phyloP scores from a whole-genome alignment of 1,284 basidiomycete species.

The Ceratorhiza oryzae-sativae region DNA sequence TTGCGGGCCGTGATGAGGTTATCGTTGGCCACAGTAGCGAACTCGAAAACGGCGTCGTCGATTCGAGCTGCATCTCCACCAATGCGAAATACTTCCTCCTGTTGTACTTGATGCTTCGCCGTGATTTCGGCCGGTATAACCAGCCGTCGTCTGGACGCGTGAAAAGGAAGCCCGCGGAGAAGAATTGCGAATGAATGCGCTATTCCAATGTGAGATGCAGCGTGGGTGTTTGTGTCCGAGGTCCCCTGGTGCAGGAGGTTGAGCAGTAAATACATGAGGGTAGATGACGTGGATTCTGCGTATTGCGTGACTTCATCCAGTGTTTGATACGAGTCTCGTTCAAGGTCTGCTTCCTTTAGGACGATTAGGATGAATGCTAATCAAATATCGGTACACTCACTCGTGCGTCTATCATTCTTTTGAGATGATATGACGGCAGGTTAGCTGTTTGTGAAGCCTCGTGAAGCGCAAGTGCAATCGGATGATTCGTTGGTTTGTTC shows the following conservation, averaged over 20 bases:
- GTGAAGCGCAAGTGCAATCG: slow-evolving; percentile 78
- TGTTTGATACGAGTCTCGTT: slow-evolving; percentile 71
- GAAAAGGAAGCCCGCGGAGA: slow-evolving; percentile 78
- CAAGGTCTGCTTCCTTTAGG: slow-evolving; percentile 74
- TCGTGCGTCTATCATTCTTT: slow-evolving; percentile 84
- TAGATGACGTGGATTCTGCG: slow-evolving; percentile 80
- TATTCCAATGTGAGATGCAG: slow-evolving; percentile 77
- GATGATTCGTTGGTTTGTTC: slow-evolving; percentile 80
- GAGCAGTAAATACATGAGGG: slow-evolving; percentile 80
- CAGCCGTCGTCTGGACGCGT: slow-evolving; percentile 74
- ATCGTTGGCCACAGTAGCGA: slow-evolving; percentile 90
- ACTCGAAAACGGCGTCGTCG: slow-evolving; percentile 79
- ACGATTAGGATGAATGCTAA: slow-evolving; percentile 15
- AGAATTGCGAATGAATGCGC: slow-evolving; percentile 76
- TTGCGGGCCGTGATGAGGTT: slow-evolving; percentile 84
- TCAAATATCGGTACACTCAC: slow-evolving; percentile 57
- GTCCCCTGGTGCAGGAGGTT: slow-evolving; percentile 71
- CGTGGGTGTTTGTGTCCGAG: slow-evolving; percentile 73
- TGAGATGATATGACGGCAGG: slow-evolving; percentile 77
- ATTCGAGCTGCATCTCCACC: slow-evolving; percentile 64
- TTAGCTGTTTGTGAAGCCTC: slow-evolving; percentile 62
- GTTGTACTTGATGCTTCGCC: slow-evolving; percentile 77
- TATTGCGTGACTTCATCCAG: slow-evolving; percentile 73
- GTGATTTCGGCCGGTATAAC: slow-evolving; percentile 87
- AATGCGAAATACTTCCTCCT: slow-evolving; percentile 84